These are phyloP conservation scores for Umbelopsis vinacea DNA, from an alignment of 192 early-diverging fungal genomes.

Conservation along the genomic window DNA sequence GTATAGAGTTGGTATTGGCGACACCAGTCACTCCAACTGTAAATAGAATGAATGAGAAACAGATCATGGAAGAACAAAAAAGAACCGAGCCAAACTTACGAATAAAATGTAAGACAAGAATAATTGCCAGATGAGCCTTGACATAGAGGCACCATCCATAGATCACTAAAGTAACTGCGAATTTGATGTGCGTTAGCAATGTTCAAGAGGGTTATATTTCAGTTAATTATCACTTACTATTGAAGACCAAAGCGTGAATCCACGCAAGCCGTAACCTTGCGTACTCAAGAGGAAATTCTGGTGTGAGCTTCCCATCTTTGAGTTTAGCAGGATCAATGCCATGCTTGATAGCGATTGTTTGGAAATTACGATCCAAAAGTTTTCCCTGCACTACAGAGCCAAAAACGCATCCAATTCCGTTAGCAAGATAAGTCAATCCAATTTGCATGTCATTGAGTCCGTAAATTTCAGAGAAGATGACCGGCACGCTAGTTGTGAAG, in stretches of 20 bases:
- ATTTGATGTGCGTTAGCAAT: background rate
- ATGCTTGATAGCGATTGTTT: background rate
- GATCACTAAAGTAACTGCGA: background rate
- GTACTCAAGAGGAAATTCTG: conserved; percentile 25
- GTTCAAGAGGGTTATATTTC: background rate
- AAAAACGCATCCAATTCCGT: conserved; percentile 24
- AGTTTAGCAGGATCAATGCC: background rate
- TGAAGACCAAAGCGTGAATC: conserved; percentile 16
- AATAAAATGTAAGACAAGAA: conserved; percentile 28
- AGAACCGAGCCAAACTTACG: background rate
- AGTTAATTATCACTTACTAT: background rate
- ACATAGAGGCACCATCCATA: conserved; percentile 36
- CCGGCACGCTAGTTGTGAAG: conserved; percentile 16
- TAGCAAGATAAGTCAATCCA: conserved; percentile 30
- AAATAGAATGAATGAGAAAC: background rate
- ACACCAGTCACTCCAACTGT: conserved; percentile 22
- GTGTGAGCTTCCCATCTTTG: background rate
- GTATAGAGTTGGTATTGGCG: conserved; percentile 23
- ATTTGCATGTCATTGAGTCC: conserved; percentile 21
- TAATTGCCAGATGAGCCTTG: conserved; percentile 23
- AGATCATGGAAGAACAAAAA: background rate
- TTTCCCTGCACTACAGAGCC: conserved; percentile 26
- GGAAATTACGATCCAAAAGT: conserved; percentile 21
- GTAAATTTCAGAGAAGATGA: conserved; percentile 4
- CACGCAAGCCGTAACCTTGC: conserved; percentile 30